Base-by-base conservation (phyloP, 768 basidiomycete genomes). In the Chalciporus piperatus region DNA sequence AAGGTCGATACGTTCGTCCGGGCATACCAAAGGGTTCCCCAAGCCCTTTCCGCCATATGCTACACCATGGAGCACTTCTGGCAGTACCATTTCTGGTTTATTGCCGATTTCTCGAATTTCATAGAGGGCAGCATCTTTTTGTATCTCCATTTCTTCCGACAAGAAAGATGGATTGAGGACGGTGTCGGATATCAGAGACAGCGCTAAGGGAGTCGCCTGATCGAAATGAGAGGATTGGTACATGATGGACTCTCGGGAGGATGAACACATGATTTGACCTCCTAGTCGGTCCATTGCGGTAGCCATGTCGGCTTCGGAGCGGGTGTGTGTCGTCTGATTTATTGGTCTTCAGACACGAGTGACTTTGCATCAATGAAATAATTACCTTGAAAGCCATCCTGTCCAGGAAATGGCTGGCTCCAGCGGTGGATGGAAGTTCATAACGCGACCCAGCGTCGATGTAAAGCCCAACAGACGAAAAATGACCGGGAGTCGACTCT, bases 151-250 rank as follows among this genome's bases (percentile, higher is more conserved):
- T 70, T 98, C 97, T 47, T 90, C 89, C 0, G 74, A 70, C 17
- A 80, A 68, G 67, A 97, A 84, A 1, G 83, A 72, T 10, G 97
- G 83, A 63, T 92, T 83, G 49, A 87, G 76, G 44, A 91, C 85
- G 14, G 95, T 96, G 69, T 98, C 95, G 30, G 95, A 82, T 53
- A 99, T 91, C 55, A 98, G 81, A 23, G 88, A 87, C 45, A 99
- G 67, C 11, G 93, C 92, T 7, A 84, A 76, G 1, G 89, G 83
- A 2, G 94, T 91, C 37, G 83, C 84, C 54, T 83, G 75, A 58
- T 92, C 84, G 64, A 94, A 95, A 67, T 96, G 89, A 35, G 93
- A 92, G 11, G 96, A 96, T 71, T 98, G 97, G 67, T 98, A 99
- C 89, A 97, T 92, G 64, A 98, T 93, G 19, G 92, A 82, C 68